These are phyloP conservation scores for Neurospora tetraspora DNA, from an alignment of 495 filamentous ascomycete genomes.

Conservation along the genomic window DNA sequence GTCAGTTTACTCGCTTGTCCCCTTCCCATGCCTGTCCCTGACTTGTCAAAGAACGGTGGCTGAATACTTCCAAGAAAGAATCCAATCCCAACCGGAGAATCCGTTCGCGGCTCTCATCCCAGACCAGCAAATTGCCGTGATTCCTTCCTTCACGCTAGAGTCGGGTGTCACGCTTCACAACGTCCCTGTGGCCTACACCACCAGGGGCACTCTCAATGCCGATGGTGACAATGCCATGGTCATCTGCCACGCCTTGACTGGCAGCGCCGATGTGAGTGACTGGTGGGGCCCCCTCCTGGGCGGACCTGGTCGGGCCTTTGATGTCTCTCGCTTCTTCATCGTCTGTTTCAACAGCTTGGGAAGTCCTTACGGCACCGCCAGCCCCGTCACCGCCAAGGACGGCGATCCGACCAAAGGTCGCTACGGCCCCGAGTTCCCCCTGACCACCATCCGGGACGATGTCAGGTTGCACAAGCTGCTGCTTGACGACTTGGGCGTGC, in stretches of 20 bases:
- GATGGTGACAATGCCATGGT: conserved; percentile 84
- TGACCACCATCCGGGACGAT: conserved; percentile 92
- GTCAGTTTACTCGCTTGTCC: conserved; percentile 23
- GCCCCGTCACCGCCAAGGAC: conserved; percentile 83
- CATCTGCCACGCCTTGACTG: conserved; percentile 93
- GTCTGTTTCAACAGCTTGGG: conserved; percentile 94
- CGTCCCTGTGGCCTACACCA: conserved; percentile 90
- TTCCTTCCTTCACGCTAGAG: conserved; percentile 88
- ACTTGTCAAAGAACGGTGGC: conserved; percentile 25
- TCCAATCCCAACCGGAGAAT: conserved; percentile 69
- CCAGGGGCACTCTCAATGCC: conserved; percentile 64
- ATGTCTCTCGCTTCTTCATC: conserved; percentile 84
- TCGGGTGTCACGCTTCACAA: conserved; percentile 79
- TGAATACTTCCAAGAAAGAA: conserved; percentile 54
- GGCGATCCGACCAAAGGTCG: conserved; percentile 60
- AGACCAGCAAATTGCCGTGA: conserved; percentile 71
- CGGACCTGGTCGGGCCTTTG: conserved; percentile 82
- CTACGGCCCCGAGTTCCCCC: conserved; percentile 92
- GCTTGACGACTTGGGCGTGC: conserved; percentile 80
- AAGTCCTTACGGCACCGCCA: conserved; percentile 92
- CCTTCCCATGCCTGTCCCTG: not conserved
- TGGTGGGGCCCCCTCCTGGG: conserved; percentile 97
- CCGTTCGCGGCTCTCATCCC: conserved; percentile 80
- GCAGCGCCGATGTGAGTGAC: conserved; percentile 90
- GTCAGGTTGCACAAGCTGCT: conserved; percentile 90